Conservation (phyloP, 805 yeast species). For the Hanseniaspora jakobsenii region DNA sequence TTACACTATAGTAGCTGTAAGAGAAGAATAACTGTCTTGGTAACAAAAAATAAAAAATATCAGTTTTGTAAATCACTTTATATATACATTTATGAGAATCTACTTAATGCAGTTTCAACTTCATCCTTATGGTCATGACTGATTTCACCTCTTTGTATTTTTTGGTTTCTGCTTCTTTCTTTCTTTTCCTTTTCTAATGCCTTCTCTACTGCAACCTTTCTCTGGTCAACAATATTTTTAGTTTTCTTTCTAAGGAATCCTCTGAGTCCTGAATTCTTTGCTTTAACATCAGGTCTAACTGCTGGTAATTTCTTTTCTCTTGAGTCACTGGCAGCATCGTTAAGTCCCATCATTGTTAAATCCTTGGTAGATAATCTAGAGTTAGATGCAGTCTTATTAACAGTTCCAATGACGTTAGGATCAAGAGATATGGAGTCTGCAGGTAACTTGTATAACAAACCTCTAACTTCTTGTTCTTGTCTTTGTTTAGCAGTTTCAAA, state of each 20-base stretch:
- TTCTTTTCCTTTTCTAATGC: constrained; percentile 65
- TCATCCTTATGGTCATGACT: constrained; percentile 39
- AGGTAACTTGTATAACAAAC: constrained; percentile 71
- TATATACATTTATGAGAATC: constrained; percentile 25
- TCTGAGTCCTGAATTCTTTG: constrained; percentile 75
- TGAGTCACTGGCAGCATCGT: constrained; percentile 22
- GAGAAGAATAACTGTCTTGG: too few relatives aligned
- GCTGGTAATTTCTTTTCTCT: constrained; percentile 40
- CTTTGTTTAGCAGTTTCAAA: constrained; percentile 84
- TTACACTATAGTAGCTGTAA: too few relatives aligned
- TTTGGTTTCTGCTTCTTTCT: constrained; percentile 42
- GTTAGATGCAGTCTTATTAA: constrained; percentile 55
- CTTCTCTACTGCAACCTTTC: constrained; percentile 63
- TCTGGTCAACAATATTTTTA: constrained; percentile 73
- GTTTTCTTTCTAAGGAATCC: constrained; percentile 71
- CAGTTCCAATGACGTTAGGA: constrained; percentile 76
- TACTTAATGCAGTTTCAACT: constrained; percentile 32
- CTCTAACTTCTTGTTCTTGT: constrained; percentile 81
- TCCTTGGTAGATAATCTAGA: constrained; percentile 55
- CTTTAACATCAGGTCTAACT: constrained; percentile 56
- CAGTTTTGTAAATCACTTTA: too few relatives aligned
- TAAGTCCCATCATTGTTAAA: constrained; percentile 33
- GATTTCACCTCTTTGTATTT: constrained; percentile 38
- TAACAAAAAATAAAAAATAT: too few relatives aligned
- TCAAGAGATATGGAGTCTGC: constrained; percentile 89